Conservation (phyloP, 805 yeast genomes). For the Saccharomycopsis javanensis region DNA sequence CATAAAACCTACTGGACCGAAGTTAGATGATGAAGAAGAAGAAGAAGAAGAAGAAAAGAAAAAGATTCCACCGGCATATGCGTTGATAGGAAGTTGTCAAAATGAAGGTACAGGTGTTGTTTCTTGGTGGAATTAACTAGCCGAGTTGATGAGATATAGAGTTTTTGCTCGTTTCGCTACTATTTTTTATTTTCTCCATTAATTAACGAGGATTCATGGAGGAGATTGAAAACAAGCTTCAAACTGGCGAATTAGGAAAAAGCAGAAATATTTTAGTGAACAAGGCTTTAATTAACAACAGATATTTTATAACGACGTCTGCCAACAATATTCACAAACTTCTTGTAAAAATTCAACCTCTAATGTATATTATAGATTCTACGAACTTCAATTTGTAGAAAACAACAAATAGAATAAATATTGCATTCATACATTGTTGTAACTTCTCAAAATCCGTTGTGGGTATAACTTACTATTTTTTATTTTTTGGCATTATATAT, state of each 20-base stretch:
- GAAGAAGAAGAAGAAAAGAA: slow-evolving; percentile 22
- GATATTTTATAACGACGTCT: no score
- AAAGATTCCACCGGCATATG: slow-evolving; percentile 62
- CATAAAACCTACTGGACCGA: slow-evolving; percentile 68
- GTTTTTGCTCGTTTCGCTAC: neutral
- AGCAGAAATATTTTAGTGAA: no score
- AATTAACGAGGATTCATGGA: no score
- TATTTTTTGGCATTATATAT: no score
- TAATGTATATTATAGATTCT: neutral
- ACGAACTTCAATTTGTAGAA: neutral
- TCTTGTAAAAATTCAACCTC: neutral
- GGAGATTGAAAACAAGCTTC: no score
- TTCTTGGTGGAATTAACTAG: slow-evolving; percentile 81
- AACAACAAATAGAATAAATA: neutral
- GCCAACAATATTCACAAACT: no score
- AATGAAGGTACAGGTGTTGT: slow-evolving; percentile 95
- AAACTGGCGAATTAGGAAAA: no score
- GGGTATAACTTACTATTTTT: no score
- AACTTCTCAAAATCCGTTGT: no score
- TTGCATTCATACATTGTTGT: neutral
- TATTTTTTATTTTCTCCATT: no score
- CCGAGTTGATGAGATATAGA: neutral
- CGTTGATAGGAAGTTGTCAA: slow-evolving; percentile 81
- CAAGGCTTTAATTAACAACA: no score
- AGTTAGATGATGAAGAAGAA: slow-evolving; percentile 34